Evolutionary conservation across 805 yeast genomes (phyloP).

Genomic region (Nakazawaea ernobii): DNA sequence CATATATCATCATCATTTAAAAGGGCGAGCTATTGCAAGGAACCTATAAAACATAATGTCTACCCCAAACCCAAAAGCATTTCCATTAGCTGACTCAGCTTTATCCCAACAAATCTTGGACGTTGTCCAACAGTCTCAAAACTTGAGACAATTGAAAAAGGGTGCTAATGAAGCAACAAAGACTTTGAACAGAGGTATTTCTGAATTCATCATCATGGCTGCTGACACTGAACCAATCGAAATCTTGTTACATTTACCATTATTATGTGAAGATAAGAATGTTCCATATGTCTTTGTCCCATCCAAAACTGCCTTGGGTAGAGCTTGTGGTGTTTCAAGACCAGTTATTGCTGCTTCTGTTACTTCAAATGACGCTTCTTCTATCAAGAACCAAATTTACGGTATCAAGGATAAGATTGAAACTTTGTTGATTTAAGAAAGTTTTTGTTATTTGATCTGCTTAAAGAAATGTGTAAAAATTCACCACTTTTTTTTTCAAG

Average conservation of each 20-base stretch:
- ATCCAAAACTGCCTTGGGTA: conserved; percentile 96
- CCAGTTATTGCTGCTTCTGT: conserved; percentile 98
- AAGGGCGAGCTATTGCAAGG: conserved; percentile 50
- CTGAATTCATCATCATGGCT: conserved; percentile 99
- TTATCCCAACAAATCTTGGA: conserved; percentile 95
- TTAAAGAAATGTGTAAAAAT: no score
- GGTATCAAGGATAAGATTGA: conserved; percentile 99
- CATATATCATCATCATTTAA: neutral
- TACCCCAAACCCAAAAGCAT: conserved; percentile 95
- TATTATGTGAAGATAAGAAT: conserved; percentile 98
- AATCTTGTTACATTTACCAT: conserved; percentile 93
- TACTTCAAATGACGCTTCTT: conserved; percentile 97
- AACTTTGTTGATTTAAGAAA: conserved; percentile 76
- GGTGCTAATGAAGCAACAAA: conserved; percentile 99
- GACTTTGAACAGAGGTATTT: conserved; percentile 98
- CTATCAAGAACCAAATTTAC: conserved; percentile 94
- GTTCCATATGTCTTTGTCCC: conserved; percentile 99
- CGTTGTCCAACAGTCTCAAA: conserved; percentile 96
- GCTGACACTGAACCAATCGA: conserved; percentile 99
- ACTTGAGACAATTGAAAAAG: conserved; percentile 96
- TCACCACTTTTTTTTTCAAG: no score
- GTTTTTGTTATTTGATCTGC: conserved; percentile 1
- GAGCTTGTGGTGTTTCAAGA: conserved; percentile 99
- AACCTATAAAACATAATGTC: conserved; percentile 54
- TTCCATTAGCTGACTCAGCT: conserved; percentile 96